Percentiles rank a stretch among this genome's conserved stretches.
Conservation (phyloP, 352 stramenopile genomes). For the Globisporangium nagaii region DNA sequence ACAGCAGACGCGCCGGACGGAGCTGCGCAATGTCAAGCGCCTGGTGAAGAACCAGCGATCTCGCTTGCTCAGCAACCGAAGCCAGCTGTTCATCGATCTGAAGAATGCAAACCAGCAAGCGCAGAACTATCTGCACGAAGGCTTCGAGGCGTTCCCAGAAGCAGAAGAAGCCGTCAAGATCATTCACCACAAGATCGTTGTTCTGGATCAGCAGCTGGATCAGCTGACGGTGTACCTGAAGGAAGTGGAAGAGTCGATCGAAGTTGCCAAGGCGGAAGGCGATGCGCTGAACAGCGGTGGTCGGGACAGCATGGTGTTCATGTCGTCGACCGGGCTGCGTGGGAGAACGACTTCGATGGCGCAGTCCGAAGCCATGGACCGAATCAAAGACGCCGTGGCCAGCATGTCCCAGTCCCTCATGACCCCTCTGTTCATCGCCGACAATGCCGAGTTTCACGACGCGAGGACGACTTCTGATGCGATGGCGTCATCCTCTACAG, state of each 20-base stretch:
- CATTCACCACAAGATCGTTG: conserved; percentile 75
- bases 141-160: conserved; percentile 61
- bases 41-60: conserved; percentile 83
- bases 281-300: conserved; percentile 37
- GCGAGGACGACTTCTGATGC: conserved; percentile 39
- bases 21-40: conserved; percentile 65
- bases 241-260: conserved; percentile 72
- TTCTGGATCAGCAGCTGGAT: conserved; percentile 72
- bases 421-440: conserved; percentile 66
- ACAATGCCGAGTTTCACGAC: conserved; percentile 84
- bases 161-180: conserved; percentile 80
- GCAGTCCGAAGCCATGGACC: conserved; percentile 39
- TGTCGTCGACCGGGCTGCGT: conserved; percentile 20
- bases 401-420: conserved; percentile 78
- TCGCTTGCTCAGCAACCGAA: conserved; percentile 73
- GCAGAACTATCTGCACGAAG: conserved; percentile 83
- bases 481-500: conserved; percentile 20
- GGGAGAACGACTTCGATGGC: conserved; percentile 10
- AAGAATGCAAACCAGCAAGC: conserved; percentile 76
- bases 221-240: conserved; percentile 50
- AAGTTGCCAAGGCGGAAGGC: conserved; percentile 51
- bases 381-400: conserved; percentile 52
- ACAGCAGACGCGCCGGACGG: conserved; percentile 51
- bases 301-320: conserved; percentile 58
- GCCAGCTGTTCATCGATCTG: conserved; percentile 76